Conservation (phyloP, 1,284 basidiomycete species). For the Moniliophthora roreri region DNA sequence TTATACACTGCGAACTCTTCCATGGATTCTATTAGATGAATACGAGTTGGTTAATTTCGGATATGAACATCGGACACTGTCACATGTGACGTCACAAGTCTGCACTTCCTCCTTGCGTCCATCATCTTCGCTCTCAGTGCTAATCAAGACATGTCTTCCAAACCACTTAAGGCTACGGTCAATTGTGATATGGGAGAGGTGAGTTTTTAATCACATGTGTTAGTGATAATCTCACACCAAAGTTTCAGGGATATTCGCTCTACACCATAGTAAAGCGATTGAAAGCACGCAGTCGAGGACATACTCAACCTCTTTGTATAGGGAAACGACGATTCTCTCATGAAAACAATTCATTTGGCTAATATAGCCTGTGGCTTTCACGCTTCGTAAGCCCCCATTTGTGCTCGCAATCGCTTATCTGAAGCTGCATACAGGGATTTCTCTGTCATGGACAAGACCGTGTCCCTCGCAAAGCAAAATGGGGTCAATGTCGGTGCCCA, state of each 20-base stretch:
- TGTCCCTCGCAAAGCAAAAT: constrained; percentile 50
- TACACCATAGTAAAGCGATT: constrained; percentile 43
- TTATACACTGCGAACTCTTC: too few relatives aligned
- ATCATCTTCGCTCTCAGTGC: background rate
- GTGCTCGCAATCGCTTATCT: background rate
- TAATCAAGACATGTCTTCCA: background rate
- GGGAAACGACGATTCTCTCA: constrained; percentile 61
- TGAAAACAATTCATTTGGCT: constrained; percentile 63
- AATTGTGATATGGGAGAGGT: constrained; percentile 70
- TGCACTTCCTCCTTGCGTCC: background rate
- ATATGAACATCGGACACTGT: too few relatives aligned
- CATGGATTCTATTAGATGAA: too few relatives aligned
- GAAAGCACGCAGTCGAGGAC: background rate
- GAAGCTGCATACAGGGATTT: constrained; percentile 43
- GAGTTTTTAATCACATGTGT: constrained; percentile 7
- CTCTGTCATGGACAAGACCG: constrained; percentile 61
- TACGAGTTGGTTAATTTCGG: too few relatives aligned
- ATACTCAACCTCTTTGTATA: constrained; percentile 20
- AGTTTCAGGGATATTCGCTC: constrained; percentile 51
- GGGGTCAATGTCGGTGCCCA: constrained; percentile 58
- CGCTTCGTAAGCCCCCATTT: constrained; percentile 42
- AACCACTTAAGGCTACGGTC: constrained; percentile 43
- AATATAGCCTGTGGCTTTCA: constrained; percentile 69
- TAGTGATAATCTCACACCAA: background rate
- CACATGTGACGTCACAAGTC: too few relatives aligned